phyloP scores from a whole-genome alignment of 208 protist genomes.

The Crithidia thermophila region DNA sequence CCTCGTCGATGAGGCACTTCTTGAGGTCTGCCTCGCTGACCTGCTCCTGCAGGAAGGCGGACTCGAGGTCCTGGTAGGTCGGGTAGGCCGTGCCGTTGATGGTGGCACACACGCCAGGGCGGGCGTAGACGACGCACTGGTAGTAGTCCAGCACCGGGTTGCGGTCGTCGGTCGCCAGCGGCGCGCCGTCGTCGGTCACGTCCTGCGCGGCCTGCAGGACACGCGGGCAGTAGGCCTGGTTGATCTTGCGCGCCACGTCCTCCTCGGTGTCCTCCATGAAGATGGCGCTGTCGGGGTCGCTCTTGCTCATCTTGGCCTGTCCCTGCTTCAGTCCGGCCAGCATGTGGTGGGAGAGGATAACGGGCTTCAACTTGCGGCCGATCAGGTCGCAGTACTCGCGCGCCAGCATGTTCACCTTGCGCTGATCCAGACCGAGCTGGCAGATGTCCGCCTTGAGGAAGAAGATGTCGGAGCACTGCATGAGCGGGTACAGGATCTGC shows the following conservation, averaged over 20 bases:
- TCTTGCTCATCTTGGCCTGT: slow-evolving; percentile 99
- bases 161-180: slow-evolving; percentile 71
- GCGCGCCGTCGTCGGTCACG: slow-evolving; percentile 80
- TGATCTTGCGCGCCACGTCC: slow-evolving; percentile 97
- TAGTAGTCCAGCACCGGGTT: slow-evolving; percentile 98
- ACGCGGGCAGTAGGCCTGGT: slow-evolving; percentile 94
- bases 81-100: slow-evolving; percentile 64
- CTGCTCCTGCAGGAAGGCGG: slow-evolving; percentile 63
- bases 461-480: slow-evolving; percentile 99
- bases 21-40: slow-evolving; percentile 89
- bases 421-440: slow-evolving; percentile 99
- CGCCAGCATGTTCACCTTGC: slow-evolving; percentile 99
- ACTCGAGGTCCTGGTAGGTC: slow-evolving; percentile 83
- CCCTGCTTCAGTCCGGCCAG: slow-evolving; percentile 95
- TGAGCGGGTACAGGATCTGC: slow-evolving; percentile 99
- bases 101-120: slow-evolving; percentile 39
- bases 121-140: slow-evolving; percentile 91
- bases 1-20: slow-evolving; percentile 62
- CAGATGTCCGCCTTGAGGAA: slow-evolving; percentile 99
- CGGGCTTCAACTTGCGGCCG: slow-evolving; percentile 93
- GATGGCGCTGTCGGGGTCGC: slow-evolving; percentile 98
- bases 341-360: slow-evolving; percentile 99
- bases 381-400: slow-evolving; percentile 97
- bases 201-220: slow-evolving; percentile 45
- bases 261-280: slow-evolving; percentile 99